These are phyloP conservation scores for Talaromyces ruber DNA, from an alignment of 495 filamentous ascomycete species.

Conservation along the genomic window DNA sequence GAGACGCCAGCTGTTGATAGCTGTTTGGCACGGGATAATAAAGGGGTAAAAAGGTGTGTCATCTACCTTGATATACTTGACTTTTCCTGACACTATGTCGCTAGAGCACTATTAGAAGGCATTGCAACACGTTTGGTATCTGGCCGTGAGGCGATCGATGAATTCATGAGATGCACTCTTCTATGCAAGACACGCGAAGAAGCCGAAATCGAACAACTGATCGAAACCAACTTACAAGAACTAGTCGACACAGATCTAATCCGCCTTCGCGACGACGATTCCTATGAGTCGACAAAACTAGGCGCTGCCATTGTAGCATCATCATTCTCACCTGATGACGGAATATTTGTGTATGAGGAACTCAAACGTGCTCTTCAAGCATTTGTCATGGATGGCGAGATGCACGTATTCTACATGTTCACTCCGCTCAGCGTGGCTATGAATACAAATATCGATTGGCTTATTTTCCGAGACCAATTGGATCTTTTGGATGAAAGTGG, in stretches of 20 bases:
- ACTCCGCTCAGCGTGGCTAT: slow-evolving; percentile 53
- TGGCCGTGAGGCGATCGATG: slow-evolving; percentile 56
- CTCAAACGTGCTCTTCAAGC: slow-evolving; percentile 57
- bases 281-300: slow-evolving; percentile 54
- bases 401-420: slow-evolving; percentile 78
- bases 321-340: slow-evolving; percentile 66
- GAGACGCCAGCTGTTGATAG: slow-evolving; percentile 65
- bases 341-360: slow-evolving; percentile 65
- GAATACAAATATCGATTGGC: slow-evolving; percentile 57
- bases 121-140: slow-evolving; percentile 66
- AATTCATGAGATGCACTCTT: slow-evolving; percentile 64
- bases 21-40: slow-evolving; percentile 58
- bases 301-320: slow-evolving; percentile 69
- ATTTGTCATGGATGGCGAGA: slow-evolving; percentile 78
- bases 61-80: neutral
- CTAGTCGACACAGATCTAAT: slow-evolving; percentile 24
- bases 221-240: slow-evolving; percentile 52
- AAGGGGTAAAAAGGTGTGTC: slow-evolving; percentile 55
- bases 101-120: slow-evolving; percentile 64
- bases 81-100: slow-evolving; percentile 3
- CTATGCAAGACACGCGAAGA: slow-evolving; percentile 43
- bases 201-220: slow-evolving; percentile 35
- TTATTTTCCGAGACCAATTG: slow-evolving; percentile 60
- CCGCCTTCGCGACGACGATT: slow-evolving; percentile 23
- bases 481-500: slow-evolving; percentile 64